phyloP scores from a whole-genome alignment of 139 green algal genomes.

The Parachlorella kessleri region DNA sequence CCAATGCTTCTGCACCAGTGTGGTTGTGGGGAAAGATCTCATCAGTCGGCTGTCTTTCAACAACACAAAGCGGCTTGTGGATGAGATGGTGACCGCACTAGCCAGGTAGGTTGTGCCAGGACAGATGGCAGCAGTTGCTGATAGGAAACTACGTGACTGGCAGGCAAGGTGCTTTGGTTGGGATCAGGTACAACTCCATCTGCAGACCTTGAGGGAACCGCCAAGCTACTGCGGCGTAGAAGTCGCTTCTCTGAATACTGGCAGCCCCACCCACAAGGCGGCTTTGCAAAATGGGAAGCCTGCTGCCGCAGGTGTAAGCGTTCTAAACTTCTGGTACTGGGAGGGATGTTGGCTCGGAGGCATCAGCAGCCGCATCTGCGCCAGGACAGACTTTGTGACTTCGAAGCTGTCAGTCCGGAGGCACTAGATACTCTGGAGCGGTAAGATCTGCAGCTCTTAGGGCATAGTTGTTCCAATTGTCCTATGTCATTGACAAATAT shows the following conservation, averaged over 20 bases:
- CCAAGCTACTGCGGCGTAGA: no score
- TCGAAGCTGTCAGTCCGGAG: conserved; percentile 26
- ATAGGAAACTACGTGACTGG: no score
- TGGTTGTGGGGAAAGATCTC: conserved; percentile 68
- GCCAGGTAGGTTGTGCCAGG: conserved; percentile 24
- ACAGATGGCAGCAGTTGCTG: no score
- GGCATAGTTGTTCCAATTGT: no score
- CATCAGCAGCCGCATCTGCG: neutral
- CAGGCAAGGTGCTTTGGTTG: no score
- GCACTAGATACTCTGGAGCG: conserved; percentile 19
- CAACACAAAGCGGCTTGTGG: conserved; percentile 34
- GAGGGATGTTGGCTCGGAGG: conserved; percentile 10
- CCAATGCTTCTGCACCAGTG: conserved; percentile 44
- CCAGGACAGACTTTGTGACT: conserved; percentile 29
- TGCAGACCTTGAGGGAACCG: no score
- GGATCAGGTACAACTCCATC: no score
- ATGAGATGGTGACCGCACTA: conserved; percentile 54
- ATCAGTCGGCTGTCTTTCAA: conserved; percentile 52
- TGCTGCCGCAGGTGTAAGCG: conserved; percentile 13
- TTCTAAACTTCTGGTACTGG: conserved; percentile 14
- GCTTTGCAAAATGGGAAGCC: no score
- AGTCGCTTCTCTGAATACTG: no score
- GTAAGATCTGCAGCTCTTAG: no score
- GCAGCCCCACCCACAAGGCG: no score
- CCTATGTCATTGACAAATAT: no score